Evolutionary conservation across 768 basidiomycete genomes (phyloP).

Genomic region (Calocybe gangraenosa): DNA sequence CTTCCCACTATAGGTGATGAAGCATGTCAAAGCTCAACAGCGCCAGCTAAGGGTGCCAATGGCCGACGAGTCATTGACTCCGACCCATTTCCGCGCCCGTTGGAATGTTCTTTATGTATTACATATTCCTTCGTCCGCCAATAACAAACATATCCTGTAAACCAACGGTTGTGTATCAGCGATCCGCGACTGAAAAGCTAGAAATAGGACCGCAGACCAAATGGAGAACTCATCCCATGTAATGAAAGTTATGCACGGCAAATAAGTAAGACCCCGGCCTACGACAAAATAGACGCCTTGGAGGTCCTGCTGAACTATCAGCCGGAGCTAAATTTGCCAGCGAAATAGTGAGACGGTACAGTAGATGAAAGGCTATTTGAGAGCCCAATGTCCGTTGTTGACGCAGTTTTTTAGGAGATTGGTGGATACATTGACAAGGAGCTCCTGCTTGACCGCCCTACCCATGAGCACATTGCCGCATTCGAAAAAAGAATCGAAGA

Average conservation of each 20-base stretch:
- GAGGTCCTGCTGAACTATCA: no score
- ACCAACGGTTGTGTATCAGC: background rate
- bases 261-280: constrained; percentile 3
- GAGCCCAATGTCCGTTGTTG: constrained; percentile 2
- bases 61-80: no score
- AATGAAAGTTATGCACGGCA: background rate
- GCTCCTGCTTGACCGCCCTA: constrained; percentile 8
- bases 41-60: no score
- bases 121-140: no score
- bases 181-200: background rate
- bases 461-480: constrained; percentile 3
- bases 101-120: no score
- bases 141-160: no score
- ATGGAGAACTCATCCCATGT: constrained; percentile 1
- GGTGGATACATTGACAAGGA: constrained; percentile 2
- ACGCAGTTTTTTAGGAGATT: background rate
- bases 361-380: background rate
- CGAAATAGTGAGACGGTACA: background rate
- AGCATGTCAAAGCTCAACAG: no score
- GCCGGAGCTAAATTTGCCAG: no score
- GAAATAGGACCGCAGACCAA: background rate
- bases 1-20: background rate
- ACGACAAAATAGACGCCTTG: background rate
- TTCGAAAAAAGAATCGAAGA: background rate
- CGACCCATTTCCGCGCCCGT: no score